phyloP scores from a whole-genome alignment of 2,329 filamentous ascomycete species.

The Ceratocystis variospora region DNA sequence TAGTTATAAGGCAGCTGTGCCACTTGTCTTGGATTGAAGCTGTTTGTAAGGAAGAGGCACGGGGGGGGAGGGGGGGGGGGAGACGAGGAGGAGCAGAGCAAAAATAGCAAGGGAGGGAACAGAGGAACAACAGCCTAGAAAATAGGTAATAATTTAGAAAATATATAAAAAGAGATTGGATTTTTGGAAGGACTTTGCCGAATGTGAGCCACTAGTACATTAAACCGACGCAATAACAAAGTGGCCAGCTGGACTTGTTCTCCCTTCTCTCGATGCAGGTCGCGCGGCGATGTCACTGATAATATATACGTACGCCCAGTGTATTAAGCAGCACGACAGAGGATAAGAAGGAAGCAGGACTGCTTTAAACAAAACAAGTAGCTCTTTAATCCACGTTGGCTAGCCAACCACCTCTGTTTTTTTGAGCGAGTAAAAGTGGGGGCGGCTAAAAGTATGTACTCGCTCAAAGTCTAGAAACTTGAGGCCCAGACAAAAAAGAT shows the following conservation, averaged over 20 bases:
- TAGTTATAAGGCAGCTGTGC: neutral
- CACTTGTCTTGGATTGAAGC: neutral
- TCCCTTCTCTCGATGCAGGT: too few relatives aligned
- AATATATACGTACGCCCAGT: too few relatives aligned
- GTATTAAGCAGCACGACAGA: too few relatives aligned
- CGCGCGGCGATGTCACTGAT: too few relatives aligned
- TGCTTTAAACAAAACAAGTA: neutral
- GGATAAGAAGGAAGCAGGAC: too few relatives aligned
- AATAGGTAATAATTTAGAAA: neutral
- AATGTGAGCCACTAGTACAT: too few relatives aligned
- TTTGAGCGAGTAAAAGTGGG: neutral
- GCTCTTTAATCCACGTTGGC: neutral
- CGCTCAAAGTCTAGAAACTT: neutral
- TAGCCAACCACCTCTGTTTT: conserved; percentile 11
- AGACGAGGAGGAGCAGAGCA: neutral
- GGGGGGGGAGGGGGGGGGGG: neutral
- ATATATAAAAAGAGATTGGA: neutral
- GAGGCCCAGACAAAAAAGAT: neutral
- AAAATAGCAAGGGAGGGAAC: neutral
- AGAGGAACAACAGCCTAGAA: neutral
- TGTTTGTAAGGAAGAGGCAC: neutral
- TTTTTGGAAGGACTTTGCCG: too few relatives aligned
- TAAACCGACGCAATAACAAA: too few relatives aligned
- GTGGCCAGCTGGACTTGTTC: too few relatives aligned
- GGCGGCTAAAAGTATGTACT: neutral